These are phyloP conservation scores for Vaccinium darrowii DNA, from an alignment of 148 eudicot genomes.

Conservation along the genomic window DNA sequence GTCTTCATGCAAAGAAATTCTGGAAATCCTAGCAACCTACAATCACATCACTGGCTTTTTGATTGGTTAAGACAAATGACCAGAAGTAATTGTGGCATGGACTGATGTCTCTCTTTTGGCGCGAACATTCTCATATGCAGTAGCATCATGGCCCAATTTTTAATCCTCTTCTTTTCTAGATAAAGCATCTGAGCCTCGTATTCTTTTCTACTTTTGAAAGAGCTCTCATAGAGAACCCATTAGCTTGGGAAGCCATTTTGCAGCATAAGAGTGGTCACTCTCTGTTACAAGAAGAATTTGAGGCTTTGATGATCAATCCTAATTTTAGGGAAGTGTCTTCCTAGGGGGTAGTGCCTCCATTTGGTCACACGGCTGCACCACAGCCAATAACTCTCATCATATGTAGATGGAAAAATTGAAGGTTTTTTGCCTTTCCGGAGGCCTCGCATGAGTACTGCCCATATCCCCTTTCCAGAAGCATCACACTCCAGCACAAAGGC, in stretches of 20 bases:
- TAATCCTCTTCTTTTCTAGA: background rate
- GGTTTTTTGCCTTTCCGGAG: too few species aligned
- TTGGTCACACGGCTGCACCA: background rate
- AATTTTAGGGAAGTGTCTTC: background rate
- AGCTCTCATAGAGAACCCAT: background rate
- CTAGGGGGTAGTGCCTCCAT: background rate
- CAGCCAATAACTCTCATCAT: background rate
- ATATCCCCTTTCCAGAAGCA: background rate
- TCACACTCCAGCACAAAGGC: constrained; percentile 1
- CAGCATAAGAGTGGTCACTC: background rate
- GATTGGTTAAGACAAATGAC: background rate
- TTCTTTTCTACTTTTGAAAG: background rate
- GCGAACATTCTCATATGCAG: background rate
- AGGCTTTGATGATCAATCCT: background rate
- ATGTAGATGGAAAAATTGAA: background rate
- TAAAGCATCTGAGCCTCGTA: background rate
- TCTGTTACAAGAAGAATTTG: background rate
- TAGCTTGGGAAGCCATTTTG: background rate
- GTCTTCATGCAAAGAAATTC: background rate
- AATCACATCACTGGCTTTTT: background rate
- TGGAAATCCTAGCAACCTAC: background rate
- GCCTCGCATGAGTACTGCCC: background rate
- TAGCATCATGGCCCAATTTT: background rate
- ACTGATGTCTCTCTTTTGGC: background rate
- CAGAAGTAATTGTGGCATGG: background rate